phyloP scores from a whole-genome alignment of 2,329 filamentous ascomycete genomes.

The Alternaria burnsii region DNA sequence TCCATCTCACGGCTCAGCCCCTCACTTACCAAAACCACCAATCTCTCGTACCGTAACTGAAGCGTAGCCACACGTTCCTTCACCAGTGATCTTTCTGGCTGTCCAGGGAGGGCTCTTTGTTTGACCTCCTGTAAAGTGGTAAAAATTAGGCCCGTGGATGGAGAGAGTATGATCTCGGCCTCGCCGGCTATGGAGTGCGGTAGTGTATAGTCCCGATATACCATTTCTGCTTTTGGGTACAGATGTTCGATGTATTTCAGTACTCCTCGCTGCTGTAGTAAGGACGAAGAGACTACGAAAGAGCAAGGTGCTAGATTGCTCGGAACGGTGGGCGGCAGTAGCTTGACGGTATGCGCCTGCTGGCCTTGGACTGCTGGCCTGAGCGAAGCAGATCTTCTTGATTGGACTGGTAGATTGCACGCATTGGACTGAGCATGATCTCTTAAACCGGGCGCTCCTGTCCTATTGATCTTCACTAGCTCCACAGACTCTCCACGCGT shows the following conservation, averaged over 20 bases:
- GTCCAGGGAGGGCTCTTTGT: constrained; percentile 74
- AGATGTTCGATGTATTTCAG: constrained; percentile 60
- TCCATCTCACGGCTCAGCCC: constrained; percentile 41
- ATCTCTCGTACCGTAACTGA: constrained; percentile 68
- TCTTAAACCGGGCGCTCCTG: not conserved
- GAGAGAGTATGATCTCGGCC: constrained; percentile 77
- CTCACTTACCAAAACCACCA: constrained; percentile 73
- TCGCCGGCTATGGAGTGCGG: constrained; percentile 55
- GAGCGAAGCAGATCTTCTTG: not conserved
- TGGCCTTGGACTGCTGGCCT: not conserved
- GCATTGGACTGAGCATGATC: not conserved
- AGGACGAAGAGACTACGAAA: constrained; percentile 64
- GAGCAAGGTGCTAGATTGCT: constrained; percentile 36
- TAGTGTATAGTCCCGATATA: constrained; percentile 67
- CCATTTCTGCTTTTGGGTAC: constrained; percentile 61
- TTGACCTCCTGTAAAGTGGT: constrained; percentile 76
- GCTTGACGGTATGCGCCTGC: not conserved
- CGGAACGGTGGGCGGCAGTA: constrained; percentile 24
- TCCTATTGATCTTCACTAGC: not conserved
- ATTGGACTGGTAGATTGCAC: not conserved
- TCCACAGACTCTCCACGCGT: constrained; percentile 50
- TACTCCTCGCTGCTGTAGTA: constrained; percentile 56
- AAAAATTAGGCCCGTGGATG: constrained; percentile 72
- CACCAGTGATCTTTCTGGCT: constrained; percentile 52
- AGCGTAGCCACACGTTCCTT: constrained; percentile 64